phyloP scores from a whole-genome alignment of 805 yeast genomes.

The Candida pseudoglaebosa region DNA sequence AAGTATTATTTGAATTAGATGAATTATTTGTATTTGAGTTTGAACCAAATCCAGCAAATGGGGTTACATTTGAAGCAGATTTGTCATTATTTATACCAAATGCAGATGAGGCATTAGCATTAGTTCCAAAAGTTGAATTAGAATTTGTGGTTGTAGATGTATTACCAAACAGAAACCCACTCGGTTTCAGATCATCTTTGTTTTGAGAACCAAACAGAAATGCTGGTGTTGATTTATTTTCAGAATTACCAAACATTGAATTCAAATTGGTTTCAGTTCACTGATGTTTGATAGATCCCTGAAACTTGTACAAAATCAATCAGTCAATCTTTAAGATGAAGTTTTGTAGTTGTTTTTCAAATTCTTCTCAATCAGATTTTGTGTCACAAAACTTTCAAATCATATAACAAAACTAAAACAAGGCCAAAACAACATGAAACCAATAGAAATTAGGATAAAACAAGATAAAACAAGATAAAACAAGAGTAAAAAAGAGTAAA shows the following conservation, averaged over 20 bases:
- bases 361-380: not conserved
- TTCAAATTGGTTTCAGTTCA: not conserved
- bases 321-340: no score
- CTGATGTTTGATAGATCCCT: no score
- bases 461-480: no score
- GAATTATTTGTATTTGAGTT: not conserved
- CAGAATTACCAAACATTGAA: not conserved
- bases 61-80: not conserved
- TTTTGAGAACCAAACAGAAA: conserved; percentile 7
- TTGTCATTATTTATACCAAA: conserved; percentile 9
- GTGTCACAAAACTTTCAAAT: not conserved
- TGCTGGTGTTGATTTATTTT: conserved; percentile 5
- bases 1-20: no score
- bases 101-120: conserved; percentile 14
- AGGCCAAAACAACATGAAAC: no score
- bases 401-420: not conserved
- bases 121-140: conserved; percentile 9
- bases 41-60: conserved; percentile 3
- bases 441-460: no score
- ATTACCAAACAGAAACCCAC: conserved; percentile 7
- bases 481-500: no score
- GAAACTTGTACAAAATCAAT: no score
- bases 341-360: conserved; percentile 1
- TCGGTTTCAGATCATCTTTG: conserved; percentile 4
- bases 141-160: conserved; percentile 1